These are phyloP conservation scores for Cyclotella sp. DNA, from an alignment of 108 stramenopile species.

Conservation along the genomic window DNA sequence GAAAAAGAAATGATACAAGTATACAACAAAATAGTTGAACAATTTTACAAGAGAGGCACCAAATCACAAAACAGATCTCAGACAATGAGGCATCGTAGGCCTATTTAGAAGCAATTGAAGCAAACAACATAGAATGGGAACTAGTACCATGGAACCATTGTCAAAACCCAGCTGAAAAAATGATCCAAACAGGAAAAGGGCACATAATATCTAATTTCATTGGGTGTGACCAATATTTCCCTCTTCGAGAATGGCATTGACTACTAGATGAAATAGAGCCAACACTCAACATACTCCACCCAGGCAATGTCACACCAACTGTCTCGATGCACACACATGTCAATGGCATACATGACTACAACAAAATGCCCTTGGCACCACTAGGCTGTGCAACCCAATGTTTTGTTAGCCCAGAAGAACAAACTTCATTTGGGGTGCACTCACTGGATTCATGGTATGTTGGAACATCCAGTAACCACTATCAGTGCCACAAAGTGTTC, in stretches of 20 bases:
- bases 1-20: no score
- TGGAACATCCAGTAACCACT: neutral
- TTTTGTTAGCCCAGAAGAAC: neutral
- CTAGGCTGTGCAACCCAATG: neutral
- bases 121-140: neutral
- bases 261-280: neutral
- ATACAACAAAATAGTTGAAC: no score
- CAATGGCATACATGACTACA: neutral
- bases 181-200: neutral
- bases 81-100: neutral
- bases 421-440: neutral
- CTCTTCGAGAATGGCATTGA: neutral
- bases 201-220: neutral
- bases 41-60: no score
- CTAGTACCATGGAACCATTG: neutral
- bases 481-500: neutral
- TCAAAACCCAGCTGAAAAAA: slow-evolving; percentile 1
- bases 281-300: neutral
- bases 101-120: neutral
- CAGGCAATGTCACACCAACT: neutral
- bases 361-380: neutral
- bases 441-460: neutral
- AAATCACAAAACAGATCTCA: neutral
- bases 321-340: neutral
- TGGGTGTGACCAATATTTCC: neutral